Evolutionary conservation across 2,329 filamentous ascomycete genomes (phyloP), one percentile per base, ranked within the genome.

Genomic region (Penicillium glabrum): DNA sequence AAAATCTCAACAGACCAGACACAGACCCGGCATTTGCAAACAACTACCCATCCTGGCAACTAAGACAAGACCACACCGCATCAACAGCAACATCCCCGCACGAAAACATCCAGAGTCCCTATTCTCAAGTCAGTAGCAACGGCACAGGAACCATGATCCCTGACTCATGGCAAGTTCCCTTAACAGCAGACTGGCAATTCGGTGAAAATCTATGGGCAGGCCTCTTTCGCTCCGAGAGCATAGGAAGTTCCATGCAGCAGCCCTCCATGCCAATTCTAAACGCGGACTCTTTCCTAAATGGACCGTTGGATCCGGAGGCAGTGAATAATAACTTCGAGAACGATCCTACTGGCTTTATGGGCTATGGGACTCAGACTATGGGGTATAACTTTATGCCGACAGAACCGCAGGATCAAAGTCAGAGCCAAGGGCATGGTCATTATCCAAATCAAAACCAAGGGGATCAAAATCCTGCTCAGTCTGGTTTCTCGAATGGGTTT

Each of bases 81-180:
- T 37, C 52, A 23, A 31, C 39, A 26, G 23, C 39, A 33, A 27
- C 61, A 33, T 55, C 51, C 24, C 56, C 55, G 21, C 29, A 60
- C 16, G 56, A 59, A 19, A 54, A 59, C 35, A 61, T 52, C 27
- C 54, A 62, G 45, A 66, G 65, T 21, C 67, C 65, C 35, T 61
- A 64, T 64, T 72, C 66, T 66, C 72, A 59, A 65, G 64, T 47
- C 33, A 63, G 31, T 56, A 59, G 57, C 49, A 45, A 31, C 27
- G 31, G 53, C 29, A 48, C 61, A 10, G 54, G 58, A 27, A 57
- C 67, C 47, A 56, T 57, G 16, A 63, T 70, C 46, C 68, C 69
- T 62, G 92, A 96, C 72, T 76, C 97, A 33, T 98, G 93, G 86
- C 89, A 92, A 71, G 86, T 96, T 80, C 92, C 93, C 0, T 91